Base-by-base conservation (phyloP, 2,329 filamentous ascomycete genomes). In the Diaporthe citrichinensis region DNA sequence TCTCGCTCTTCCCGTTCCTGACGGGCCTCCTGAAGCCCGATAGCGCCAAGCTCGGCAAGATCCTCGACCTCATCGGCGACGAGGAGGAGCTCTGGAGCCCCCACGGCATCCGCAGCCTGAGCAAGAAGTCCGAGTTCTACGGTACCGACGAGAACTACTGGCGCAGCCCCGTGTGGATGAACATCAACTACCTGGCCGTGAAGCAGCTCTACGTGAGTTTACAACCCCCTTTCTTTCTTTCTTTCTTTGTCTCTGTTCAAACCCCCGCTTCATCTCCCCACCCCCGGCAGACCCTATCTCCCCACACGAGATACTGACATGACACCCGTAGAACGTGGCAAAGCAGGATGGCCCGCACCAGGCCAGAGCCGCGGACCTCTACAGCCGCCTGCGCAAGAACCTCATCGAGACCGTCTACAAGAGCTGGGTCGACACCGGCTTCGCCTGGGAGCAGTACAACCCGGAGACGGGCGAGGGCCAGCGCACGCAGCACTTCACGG, bases 361-460 rank as follows among this genome's bases (percentile, higher is more conserved):
- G 80, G 84, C 87, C 55, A 90, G 91, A 78, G 95, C 96, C 12
- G 87, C 86, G n/a, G 88, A 91, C 73, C 88, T 98, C 76, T 98
- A 98, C 86, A 91, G 87, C 23, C 87, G 90, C 44, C 90, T 98
- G 65, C 92, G 97, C 73, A 91, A 90, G 83, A 98, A 98, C 82
- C 86, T 99, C 17, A 94, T 98, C 61, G 90, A 95, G 71, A 98
- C 96, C 2, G 94, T 98, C 20, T 98, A 94, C 86, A 90, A 92
- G 75, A 93, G 92, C 83, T 99, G 96, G 96, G 88, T 93, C 82
- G 91, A 94, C 81, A 98, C 97, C 0, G 96, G 96, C 25, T 98
- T 98, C 83, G 97, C 96, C 0, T 99, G 96, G 96, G 97, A 99
- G 85, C 97, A 99, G 86, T 99, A 98, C 84, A 95, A 98, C 83